Base-by-base conservation (phyloP, 1,284 basidiomycete species). In the Ceratobasidium sp. region DNA sequence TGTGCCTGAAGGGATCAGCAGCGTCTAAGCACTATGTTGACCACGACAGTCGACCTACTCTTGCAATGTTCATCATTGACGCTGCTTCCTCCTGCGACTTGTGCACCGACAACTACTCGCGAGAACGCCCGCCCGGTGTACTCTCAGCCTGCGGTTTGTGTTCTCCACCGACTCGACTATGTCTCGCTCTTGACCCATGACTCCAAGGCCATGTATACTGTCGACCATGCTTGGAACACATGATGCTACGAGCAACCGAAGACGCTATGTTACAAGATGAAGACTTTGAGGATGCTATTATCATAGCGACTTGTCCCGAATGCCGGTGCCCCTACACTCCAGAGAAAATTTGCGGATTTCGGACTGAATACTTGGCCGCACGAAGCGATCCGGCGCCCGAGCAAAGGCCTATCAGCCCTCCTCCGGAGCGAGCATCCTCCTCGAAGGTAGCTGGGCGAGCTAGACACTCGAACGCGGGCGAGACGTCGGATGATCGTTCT, bases 131-230 rank as follows among this genome's bases (percentile, higher is more conserved):
- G 17, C 65, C 65, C 2, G 46, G 49, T 22, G 49, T 66, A 25
- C 44, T 67, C 32, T 67, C 65, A 8, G 59, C 34, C 19, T 67
- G 65, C 22, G 65, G 65, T 67, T 34, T 34, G 65, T 52, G 7
- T 7, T 15, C 52, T 15, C 4, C 46, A 13, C 4, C 32, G 7
- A 17, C 64, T 5, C 40, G 25, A 19, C 9, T n/a, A 8, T 7
- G 29, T 29, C 29, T 29, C 40, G 37, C 37, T 8, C 65, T 32
- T 49, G 44, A 25, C 22, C 7, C 34, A 34, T 25, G 15, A 32
- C n/a, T 32, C 22, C 29, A 67, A 67, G 65, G 65, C 5, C 65
- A 67, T 17, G 65, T 67, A 1, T 67, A 51, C 17, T 67, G 65
- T 17, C 46, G 51, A 34, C 29, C 46, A 11, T 67, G 65, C 34